phyloP scores from a whole-genome alignment of 2,329 filamentous ascomycete species.

The Paraphaeosphaeria sporulosa region DNA sequence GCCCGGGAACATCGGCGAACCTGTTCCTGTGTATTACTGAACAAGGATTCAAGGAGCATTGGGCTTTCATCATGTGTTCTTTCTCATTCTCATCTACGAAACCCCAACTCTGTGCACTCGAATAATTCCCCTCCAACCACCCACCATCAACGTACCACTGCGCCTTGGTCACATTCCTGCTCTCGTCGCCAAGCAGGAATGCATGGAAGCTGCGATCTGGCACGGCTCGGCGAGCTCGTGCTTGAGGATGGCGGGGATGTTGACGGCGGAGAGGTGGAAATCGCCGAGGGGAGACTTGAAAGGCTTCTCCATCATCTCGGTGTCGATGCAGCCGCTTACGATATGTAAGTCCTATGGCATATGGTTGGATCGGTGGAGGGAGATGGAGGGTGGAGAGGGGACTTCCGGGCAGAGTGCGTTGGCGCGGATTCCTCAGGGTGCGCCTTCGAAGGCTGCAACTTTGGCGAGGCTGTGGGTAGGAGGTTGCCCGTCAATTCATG shows the following conservation, averaged over 20 bases:
- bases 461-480: slow-evolving; percentile 46
- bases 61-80: background rate
- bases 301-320: slow-evolving; percentile 19
- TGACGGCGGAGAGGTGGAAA: slow-evolving; percentile 17
- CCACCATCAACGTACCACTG: slow-evolving; percentile 13
- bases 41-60: too few species aligned
- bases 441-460: slow-evolving; percentile 58
- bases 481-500: background rate
- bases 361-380: background rate
- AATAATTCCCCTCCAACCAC: slow-evolving; percentile 19
- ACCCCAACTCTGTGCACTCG: slow-evolving; percentile 8
- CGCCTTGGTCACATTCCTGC: slow-evolving; percentile 15
- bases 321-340: slow-evolving; percentile 19
- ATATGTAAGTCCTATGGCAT: background rate
- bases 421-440: slow-evolving; percentile 54
- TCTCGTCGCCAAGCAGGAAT: slow-evolving; percentile 17
- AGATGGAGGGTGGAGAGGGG: background rate
- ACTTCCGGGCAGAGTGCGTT: slow-evolving; percentile 57
- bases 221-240: slow-evolving; percentile 17
- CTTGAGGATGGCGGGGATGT: slow-evolving; percentile 17
- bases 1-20: too few species aligned
- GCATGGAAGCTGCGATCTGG: slow-evolving; percentile 19
- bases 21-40: too few species aligned
- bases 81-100: background rate
- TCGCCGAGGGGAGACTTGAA: slow-evolving; percentile 19